Evolutionary conservation across 2,329 filamentous ascomycete species (phyloP).

Genomic region (Cladophialophora yegresii): DNA sequence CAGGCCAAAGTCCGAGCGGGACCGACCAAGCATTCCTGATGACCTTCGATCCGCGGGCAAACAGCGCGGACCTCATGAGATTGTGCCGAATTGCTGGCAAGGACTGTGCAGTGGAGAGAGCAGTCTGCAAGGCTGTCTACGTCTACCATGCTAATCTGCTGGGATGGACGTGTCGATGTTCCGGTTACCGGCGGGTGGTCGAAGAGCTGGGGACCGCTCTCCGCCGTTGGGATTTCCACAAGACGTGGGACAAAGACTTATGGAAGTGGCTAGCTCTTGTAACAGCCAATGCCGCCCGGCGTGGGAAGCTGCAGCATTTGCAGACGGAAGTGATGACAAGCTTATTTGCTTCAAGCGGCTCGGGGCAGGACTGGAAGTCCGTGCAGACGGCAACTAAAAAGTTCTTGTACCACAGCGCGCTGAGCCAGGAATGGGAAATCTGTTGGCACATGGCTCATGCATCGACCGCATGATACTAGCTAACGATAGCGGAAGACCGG

Average conservation of each 20-base stretch:
- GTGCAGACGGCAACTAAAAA: constrained; percentile 2
- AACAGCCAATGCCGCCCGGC: constrained; percentile 26
- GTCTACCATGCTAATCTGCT: constrained; percentile 28
- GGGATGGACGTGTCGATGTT: constrained; percentile 29
- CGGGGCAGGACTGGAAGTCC: constrained; percentile 13
- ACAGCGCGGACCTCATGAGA: constrained; percentile 25
- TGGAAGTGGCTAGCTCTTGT: constrained; percentile 24
- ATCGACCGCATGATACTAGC: background rate
- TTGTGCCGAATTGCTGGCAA: constrained; percentile 14
- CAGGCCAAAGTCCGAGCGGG: constrained; percentile 7
- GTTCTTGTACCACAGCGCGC: constrained; percentile 23
- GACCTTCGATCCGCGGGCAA: constrained; percentile 25
- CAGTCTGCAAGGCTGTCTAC: constrained; percentile 26
- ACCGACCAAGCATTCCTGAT: constrained; percentile 22
- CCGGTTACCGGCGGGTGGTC: constrained; percentile 21
- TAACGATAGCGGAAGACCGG: background rate
- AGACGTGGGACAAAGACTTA: constrained; percentile 11
- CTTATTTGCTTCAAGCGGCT: constrained; percentile 3
- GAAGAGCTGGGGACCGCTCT: constrained; percentile 21
- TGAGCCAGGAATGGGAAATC: constrained; percentile 25
- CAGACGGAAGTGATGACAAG: constrained; percentile 24
- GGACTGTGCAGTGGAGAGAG: constrained; percentile 8
- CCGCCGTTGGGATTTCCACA: constrained; percentile 2
- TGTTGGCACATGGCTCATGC: constrained; percentile 23
- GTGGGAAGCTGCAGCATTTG: constrained; percentile 17